Conservation (phyloP, 2,329 filamentous ascomycete genomes). For the Rhynchosporium agropyri region DNA sequence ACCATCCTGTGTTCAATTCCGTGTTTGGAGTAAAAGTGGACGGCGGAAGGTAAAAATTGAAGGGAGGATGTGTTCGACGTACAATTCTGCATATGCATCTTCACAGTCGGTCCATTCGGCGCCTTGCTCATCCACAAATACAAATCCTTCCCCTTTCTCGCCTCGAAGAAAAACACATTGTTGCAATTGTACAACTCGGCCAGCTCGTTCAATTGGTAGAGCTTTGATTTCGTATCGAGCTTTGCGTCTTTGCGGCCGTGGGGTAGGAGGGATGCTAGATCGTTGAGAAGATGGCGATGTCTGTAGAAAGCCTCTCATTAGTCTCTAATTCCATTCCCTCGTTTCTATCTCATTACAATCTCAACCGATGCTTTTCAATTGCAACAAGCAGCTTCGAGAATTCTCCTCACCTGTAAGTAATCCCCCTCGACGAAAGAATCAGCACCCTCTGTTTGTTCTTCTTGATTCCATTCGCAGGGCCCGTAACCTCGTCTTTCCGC, state of each 20-base stretch:
- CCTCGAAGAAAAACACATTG: constrained; percentile 93
- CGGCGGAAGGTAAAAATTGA: not conserved
- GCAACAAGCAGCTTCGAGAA: not conserved
- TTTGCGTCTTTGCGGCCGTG: constrained; percentile 95
- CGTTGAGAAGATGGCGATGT: constrained; percentile 90
- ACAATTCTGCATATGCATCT: constrained; percentile 79
- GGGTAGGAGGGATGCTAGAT: constrained; percentile 84
- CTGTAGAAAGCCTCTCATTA: constrained; percentile 48
- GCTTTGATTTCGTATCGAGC: constrained; percentile 92
- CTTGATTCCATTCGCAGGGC: constrained; percentile 52
- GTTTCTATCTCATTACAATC: constrained; percentile 17
- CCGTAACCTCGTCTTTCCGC: constrained; percentile 50
- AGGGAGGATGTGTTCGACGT: constrained; percentile 25
- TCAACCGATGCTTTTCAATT: not conserved
- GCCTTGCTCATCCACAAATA: constrained; percentile 94
- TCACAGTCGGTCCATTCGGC: constrained; percentile 63
- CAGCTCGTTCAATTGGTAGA: constrained; percentile 76
- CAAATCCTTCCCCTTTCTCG: constrained; percentile 89
- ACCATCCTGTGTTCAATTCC: too few relatives aligned
- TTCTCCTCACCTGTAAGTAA: constrained; percentile 72
- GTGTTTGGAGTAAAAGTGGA: not conserved
- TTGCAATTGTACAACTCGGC: constrained; percentile 86
- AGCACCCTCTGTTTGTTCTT: constrained; percentile 79
- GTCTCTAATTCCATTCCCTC: constrained; percentile 15
- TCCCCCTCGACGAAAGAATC: constrained; percentile 88